phyloP scores from a whole-genome alignment of 2,329 filamentous ascomycete genomes.

The Cordyceps cateniannulata region DNA sequence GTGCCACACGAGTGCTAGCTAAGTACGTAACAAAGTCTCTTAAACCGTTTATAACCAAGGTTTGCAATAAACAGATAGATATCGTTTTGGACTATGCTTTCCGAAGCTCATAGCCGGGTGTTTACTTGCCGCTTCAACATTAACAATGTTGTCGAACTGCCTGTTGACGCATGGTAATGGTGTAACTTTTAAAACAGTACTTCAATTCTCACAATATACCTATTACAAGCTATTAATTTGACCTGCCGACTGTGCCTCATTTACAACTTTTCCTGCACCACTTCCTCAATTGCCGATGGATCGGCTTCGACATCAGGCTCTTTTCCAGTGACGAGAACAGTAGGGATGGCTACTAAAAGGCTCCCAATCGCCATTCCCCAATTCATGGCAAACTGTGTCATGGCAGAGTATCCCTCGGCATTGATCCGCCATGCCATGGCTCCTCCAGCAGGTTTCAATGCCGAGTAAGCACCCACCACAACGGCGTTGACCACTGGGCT shows the following conservation, averaged over 20 bases:
- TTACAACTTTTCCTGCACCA: background rate
- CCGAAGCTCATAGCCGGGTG: too few species aligned
- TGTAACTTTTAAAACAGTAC: background rate
- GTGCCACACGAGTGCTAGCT: too few species aligned
- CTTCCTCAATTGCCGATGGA: background rate
- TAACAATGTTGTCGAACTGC: too few species aligned
- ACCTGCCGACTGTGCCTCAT: background rate
- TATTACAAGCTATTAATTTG: background rate
- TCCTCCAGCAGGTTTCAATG: conserved; percentile 74
- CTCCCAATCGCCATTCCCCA: background rate
- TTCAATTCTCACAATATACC: background rate
- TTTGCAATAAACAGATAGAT: too few species aligned
- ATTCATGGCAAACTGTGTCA: background rate
- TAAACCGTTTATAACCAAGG: too few species aligned
- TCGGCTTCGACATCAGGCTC: background rate
- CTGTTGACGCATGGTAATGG: background rate
- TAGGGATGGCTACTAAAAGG: background rate
- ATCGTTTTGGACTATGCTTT: too few species aligned
- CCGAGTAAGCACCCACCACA: conserved; percentile 82
- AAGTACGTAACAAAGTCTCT: too few species aligned
- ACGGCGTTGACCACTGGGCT: conserved; percentile 87
- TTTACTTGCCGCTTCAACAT: too few species aligned
- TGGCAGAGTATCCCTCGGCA: background rate
- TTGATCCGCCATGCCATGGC: conserved; percentile 61
- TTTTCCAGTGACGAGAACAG: background rate